These are phyloP conservation scores for Tulasnella sp. DNA, from an alignment of 768 basidiomycete species.

Conservation along the genomic window DNA sequence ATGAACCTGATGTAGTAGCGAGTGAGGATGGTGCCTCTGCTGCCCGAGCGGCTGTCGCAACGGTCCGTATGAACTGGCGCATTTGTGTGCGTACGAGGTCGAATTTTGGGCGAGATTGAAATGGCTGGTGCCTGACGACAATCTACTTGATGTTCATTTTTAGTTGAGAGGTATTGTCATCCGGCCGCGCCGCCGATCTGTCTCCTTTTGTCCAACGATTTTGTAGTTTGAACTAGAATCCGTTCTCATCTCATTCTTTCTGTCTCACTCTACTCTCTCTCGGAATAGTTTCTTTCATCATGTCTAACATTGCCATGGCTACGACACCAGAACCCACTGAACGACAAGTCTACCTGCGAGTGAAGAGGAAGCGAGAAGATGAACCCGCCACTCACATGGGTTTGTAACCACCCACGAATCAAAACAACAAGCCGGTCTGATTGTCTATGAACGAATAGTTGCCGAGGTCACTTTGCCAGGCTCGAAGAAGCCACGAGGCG, in stretches of 20 bases:
- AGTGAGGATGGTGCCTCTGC: background rate
- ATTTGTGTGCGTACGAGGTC: conserved; percentile 3
- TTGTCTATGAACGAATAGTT: background rate
- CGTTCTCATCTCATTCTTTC: background rate
- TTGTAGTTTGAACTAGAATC: background rate
- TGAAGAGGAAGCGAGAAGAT: conserved; percentile 17
- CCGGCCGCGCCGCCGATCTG: background rate
- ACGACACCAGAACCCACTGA: background rate
- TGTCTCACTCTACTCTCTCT: background rate
- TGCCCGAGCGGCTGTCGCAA: background rate
- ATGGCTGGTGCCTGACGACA: background rate
- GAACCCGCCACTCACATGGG: conserved; percentile 15
- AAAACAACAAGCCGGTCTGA: background rate
- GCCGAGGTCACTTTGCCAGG: conserved; percentile 2
- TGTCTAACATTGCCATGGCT: too few relatives aligned
- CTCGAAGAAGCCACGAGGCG: conserved; percentile 13
- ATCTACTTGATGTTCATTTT: background rate
- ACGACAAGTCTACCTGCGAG: background rate
- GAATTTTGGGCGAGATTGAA: conserved; percentile 10
- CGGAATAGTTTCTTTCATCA: background rate
- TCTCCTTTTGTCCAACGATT: background rate
- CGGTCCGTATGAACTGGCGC: conserved; percentile 4
- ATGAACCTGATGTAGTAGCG: background rate
- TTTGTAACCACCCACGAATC: background rate
- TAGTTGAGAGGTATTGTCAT: background rate